A percentile compares a stretch with the other conserved stretches of the same genome.
Conservation (phyloP, 148 eudicot genomes). For the Camellia sinensis region DNA sequence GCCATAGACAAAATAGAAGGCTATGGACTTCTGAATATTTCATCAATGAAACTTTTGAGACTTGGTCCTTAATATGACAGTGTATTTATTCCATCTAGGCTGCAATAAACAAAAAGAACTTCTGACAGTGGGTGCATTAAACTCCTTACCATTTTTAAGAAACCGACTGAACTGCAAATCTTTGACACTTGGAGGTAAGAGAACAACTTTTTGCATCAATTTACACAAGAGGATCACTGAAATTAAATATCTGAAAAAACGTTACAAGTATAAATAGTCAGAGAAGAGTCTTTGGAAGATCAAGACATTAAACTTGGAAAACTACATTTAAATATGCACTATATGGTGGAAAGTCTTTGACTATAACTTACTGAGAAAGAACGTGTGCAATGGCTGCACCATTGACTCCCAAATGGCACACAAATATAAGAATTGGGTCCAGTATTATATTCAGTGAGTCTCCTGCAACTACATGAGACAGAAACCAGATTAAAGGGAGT, state of each 20-base stretch:
- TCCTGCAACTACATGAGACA: slow-evolving; percentile 57
- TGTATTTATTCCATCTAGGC: background rate
- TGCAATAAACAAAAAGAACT: background rate
- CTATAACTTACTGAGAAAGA: slow-evolving; percentile 72
- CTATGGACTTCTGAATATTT: background rate
- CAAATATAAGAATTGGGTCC: slow-evolving; percentile 85
- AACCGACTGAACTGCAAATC: slow-evolving; percentile 72
- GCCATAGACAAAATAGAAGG: background rate
- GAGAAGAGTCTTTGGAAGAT: background rate
- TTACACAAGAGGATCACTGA: slow-evolving; percentile 61
- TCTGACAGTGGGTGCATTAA: background rate
- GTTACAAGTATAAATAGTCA: background rate
- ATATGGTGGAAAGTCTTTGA: background rate
- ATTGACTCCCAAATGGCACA: slow-evolving; percentile 63
- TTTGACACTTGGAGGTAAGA: slow-evolving; percentile 69
- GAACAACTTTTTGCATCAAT: slow-evolving; percentile 63
- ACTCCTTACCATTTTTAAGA: slow-evolving; percentile 67
- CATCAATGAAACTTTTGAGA: background rate
- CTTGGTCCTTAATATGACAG: background rate
- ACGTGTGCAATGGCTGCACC: slow-evolving; percentile 99
- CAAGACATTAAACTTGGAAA: background rate
- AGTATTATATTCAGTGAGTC: slow-evolving; percentile 73
- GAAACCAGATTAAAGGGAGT: background rate
- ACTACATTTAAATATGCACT: background rate
- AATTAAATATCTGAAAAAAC: slow-evolving; percentile 62